A percentile compares a stretch with the other conserved stretches of the same genome.
These are phyloP conservation scores for Boletales sp. DNA, from an alignment of 768 basidiomycete genomes.

Conservation along the genomic window DNA sequence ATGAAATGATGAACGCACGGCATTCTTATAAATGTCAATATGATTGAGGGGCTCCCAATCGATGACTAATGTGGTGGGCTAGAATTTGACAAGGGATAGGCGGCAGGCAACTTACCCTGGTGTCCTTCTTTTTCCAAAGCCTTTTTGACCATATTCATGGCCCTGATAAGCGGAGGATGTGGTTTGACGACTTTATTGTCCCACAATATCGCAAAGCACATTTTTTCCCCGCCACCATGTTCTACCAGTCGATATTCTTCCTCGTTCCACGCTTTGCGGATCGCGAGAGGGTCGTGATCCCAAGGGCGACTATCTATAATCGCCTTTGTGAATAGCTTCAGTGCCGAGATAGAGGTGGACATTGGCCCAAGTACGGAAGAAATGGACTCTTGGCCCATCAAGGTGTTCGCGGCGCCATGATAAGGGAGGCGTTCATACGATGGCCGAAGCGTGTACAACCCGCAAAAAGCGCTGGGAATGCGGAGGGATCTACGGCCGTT, in stretches of 20 bases:
- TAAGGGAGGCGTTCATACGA: conserved; percentile 73
- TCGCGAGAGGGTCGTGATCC: conserved; percentile 58
- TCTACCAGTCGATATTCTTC: conserved; percentile 55
- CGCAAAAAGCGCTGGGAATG: conserved; percentile 67
- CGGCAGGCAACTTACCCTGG: conserved; percentile 40
- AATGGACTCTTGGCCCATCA: conserved; percentile 71
- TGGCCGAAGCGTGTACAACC: conserved; percentile 71
- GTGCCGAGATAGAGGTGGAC: conserved; percentile 57
- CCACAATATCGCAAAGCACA: conserved; percentile 66
- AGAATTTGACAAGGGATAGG: not conserved
- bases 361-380: conserved; percentile 76
- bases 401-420: conserved; percentile 57
- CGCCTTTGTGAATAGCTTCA: conserved; percentile 51
- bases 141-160: conserved; percentile 53
- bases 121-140: conserved; percentile 66
- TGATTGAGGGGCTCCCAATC: conserved; percentile 67
- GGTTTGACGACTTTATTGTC: conserved; percentile 59
- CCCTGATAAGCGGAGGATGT: conserved; percentile 63
- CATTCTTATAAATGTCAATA: conserved; percentile 27
- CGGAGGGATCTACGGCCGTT: conserved; percentile 55
- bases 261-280: conserved; percentile 59
- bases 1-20: conserved; percentile 10
- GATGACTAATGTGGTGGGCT: conserved; percentile 37
- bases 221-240: conserved; percentile 49
- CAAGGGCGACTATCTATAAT: conserved; percentile 46